phyloP scores from a whole-genome alignment of 192 early-diverging fungal species.

The Coemansia umbellata region DNA sequence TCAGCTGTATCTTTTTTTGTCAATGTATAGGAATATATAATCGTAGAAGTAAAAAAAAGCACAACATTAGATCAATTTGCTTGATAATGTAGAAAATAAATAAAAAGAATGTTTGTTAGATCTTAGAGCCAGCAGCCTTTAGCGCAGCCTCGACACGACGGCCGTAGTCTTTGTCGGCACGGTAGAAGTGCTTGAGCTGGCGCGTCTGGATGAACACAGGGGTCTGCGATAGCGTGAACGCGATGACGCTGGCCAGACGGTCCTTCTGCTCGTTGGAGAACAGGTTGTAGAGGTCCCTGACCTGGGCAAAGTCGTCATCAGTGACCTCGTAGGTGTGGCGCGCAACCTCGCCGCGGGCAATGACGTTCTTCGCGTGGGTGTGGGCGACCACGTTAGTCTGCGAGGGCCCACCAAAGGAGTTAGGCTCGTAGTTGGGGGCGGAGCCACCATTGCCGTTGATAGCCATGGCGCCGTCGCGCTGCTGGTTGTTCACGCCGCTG shows the following conservation, averaged over 20 bases:
- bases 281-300: slow-evolving; percentile 62
- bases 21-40: no score
- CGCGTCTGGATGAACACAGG: slow-evolving; percentile 66
- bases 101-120: slow-evolving; percentile 9
- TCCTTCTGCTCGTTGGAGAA: slow-evolving; percentile 60
- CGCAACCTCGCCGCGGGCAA: slow-evolving; percentile 53
- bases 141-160: slow-evolving; percentile 63
- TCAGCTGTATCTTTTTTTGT: no score
- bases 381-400: slow-evolving; percentile 57
- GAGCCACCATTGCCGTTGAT: slow-evolving; percentile 59
- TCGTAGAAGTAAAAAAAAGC: no score
- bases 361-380: slow-evolving; percentile 50
- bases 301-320: slow-evolving; percentile 67
- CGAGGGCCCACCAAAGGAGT: slow-evolving; percentile 56
- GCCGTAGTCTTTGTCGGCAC: slow-evolving; percentile 71
- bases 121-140: slow-evolving; percentile 53
- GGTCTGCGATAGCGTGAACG: slow-evolving; percentile 57
- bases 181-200: slow-evolving; percentile 68
- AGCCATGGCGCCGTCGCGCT: slow-evolving; percentile 71
- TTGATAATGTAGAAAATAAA: no score
- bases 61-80: no score
- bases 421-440: slow-evolving; percentile 71
- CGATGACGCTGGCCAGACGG: slow-evolving; percentile 61
- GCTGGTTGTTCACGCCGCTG: slow-evolving; percentile 61
- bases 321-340: slow-evolving; percentile 56